These are phyloP conservation scores for Annulohypoxylon truncatum DNA, from an alignment of 2,329 filamentous ascomycete genomes.

Conservation along the genomic window DNA sequence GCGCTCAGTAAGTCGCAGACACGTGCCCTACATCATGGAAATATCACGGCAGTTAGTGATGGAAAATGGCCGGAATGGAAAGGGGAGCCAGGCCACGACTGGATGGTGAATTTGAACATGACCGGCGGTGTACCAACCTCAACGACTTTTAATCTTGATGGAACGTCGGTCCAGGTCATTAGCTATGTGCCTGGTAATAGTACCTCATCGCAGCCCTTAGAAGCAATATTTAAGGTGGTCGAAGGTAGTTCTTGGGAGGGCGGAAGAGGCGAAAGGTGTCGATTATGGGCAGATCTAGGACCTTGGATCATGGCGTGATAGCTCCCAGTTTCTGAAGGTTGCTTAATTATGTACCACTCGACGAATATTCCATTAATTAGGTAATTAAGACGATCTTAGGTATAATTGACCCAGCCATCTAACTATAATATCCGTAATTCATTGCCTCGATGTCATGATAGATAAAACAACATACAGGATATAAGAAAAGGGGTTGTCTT, in stretches of 20 bases:
- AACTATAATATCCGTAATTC: too few species aligned
- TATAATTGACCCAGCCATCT: too few species aligned
- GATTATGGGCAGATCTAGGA: slow-evolving; percentile 55
- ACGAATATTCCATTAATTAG: too few species aligned
- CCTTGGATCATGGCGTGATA: slow-evolving; percentile 27
- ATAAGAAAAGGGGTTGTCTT: background rate
- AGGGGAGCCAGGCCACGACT: slow-evolving; percentile 49
- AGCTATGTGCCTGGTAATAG: slow-evolving; percentile 52
- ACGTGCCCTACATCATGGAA: slow-evolving; percentile 44
- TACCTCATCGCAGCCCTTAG: slow-evolving; percentile 35
- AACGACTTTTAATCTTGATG: slow-evolving; percentile 25
- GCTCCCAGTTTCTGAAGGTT: background rate
- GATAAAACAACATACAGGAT: too few species aligned
- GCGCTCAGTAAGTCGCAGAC: slow-evolving; percentile 51
- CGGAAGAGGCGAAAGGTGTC: slow-evolving; percentile 58
- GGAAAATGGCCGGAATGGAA: slow-evolving; percentile 53
- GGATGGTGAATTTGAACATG: slow-evolving; percentile 59
- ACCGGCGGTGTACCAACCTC: slow-evolving; percentile 54
- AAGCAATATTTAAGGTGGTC: slow-evolving; percentile 51
- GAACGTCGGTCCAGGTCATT: slow-evolving; percentile 45
- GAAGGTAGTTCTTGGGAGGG: slow-evolving; percentile 61
- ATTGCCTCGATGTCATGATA: too few species aligned
- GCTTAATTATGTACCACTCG: background rate
- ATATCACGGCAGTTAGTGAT: slow-evolving; percentile 46
- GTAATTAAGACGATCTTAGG: too few species aligned